These are phyloP conservation scores for Apophysomyces sp. DNA, from an alignment of 371 early-diverging fungal species.

Conservation along the genomic window DNA sequence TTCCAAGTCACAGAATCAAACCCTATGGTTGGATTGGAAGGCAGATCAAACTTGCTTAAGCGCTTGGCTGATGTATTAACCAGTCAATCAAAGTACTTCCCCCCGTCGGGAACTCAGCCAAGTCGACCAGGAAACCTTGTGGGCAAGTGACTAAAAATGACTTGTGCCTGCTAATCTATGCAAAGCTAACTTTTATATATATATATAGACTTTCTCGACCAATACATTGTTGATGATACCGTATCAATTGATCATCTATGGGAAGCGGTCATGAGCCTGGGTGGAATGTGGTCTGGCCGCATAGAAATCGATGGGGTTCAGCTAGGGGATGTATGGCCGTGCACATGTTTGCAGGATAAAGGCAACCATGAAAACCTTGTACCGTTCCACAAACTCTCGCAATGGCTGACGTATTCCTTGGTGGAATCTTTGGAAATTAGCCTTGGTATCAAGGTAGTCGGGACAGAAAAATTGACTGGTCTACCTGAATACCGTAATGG, in stretches of 20 bases:
- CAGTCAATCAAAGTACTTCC: constrained; percentile 63
- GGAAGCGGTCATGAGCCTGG: constrained; percentile 71
- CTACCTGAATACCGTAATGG: constrained; percentile 94
- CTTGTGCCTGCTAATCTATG: neutral
- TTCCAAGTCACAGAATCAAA: constrained; percentile 83
- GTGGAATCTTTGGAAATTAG: constrained; percentile 70
- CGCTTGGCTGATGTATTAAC: constrained; percentile 64
- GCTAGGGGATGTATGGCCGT: constrained; percentile 93
- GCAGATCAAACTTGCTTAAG: constrained; percentile 72
- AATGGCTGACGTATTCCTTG: constrained; percentile 94
- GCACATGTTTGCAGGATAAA: constrained; percentile 41
- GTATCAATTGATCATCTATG: constrained; percentile 53
- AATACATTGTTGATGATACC: constrained; percentile 8
- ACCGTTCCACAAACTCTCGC: constrained; percentile 91
- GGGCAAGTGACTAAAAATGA: constrained; percentile 41
- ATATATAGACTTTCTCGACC: constrained; percentile 53
- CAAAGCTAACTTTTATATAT: neutral
- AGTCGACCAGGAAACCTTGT: constrained; percentile 83
- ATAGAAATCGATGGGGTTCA: constrained; percentile 71
- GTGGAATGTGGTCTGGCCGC: constrained; percentile 55
- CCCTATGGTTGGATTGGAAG: constrained; percentile 81
- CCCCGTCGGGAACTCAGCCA: constrained; percentile 23
- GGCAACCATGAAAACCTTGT: constrained; percentile 51
- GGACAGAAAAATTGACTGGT: constrained; percentile 77
- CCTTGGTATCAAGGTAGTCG: constrained; percentile 55